These are phyloP conservation scores for Hondaea fermentalgiana DNA, from an alignment of 108 stramenopile species.

Conservation along the genomic window DNA sequence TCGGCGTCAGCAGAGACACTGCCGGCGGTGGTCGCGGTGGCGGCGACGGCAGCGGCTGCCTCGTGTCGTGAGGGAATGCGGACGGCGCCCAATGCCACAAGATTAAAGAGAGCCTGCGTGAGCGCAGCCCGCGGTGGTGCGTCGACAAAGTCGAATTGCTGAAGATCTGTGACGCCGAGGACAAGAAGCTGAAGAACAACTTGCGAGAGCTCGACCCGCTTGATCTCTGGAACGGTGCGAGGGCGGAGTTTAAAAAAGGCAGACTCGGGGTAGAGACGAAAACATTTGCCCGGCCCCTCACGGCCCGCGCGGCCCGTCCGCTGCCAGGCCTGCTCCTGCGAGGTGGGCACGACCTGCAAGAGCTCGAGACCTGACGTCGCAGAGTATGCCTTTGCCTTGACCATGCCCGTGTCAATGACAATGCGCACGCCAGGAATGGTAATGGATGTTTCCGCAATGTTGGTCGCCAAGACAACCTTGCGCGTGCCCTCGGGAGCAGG, in stretches of 20 bases:
- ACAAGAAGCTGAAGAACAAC: constrained; percentile 80
- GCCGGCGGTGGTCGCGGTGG: too few relatives aligned
- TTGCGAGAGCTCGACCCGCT: constrained; percentile 68
- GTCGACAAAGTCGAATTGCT: constrained; percentile 71
- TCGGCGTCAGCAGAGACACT: too few relatives aligned
- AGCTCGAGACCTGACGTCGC: constrained; percentile 65
- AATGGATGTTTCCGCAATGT: constrained; percentile 95
- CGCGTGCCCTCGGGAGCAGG: constrained; percentile 23
- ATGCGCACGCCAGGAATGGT: constrained; percentile 82
- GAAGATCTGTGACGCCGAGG: constrained; percentile 69
- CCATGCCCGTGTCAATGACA: constrained; percentile 88
- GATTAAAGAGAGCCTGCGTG: constrained; percentile 30
- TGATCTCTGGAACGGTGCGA: constrained; percentile 73
- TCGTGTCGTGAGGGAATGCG: background rate
- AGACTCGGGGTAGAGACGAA: constrained; percentile 45
- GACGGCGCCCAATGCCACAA: constrained; percentile 43
- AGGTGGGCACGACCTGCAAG: constrained; percentile 56
- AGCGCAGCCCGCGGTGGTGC: constrained; percentile 40
- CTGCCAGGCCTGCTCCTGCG: constrained; percentile 34
- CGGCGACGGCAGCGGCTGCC: background rate
- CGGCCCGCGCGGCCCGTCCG: constrained; percentile 52
- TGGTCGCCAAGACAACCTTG: constrained; percentile 87
- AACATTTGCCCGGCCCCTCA: constrained; percentile 50
- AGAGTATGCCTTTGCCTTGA: constrained; percentile 84
- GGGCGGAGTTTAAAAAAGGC: constrained; percentile 55